phyloP scores from a whole-genome alignment of 495 filamentous ascomycete species.

The Rhypophila decipiens region DNA sequence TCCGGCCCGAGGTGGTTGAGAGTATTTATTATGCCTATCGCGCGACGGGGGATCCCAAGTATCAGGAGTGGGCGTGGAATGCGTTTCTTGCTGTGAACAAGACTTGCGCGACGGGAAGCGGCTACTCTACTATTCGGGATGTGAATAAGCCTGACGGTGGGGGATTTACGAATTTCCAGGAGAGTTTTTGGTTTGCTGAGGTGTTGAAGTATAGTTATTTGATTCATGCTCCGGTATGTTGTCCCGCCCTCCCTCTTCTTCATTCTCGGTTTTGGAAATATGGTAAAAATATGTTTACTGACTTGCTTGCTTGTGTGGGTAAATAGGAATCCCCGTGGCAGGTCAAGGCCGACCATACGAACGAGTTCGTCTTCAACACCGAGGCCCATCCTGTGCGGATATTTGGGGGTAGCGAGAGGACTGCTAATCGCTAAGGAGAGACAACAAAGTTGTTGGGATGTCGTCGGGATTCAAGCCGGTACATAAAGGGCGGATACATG shows the following conservation, averaged over 20 bases:
- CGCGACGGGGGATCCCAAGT: conserved; percentile 63
- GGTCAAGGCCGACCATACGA: conserved; percentile 49
- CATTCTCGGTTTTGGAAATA: neutral
- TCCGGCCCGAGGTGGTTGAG: conserved; percentile 83
- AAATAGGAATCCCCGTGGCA: conserved; percentile 55
- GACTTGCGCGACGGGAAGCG: conserved; percentile 56
- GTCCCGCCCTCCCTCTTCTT: neutral
- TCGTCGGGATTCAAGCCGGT: too few relatives aligned
- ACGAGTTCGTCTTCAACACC: conserved; percentile 75
- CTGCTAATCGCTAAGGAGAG: neutral
- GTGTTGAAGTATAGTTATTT: conserved; percentile 82
- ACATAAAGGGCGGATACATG: too few relatives aligned
- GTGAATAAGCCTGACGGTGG: conserved; percentile 63
- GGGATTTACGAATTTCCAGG: conserved; percentile 60
- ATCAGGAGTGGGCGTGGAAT: conserved; percentile 81
- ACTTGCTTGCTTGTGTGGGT: neutral
- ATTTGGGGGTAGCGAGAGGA: conserved; percentile 1
- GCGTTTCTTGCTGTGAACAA: conserved; percentile 65
- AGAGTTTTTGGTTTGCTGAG: conserved; percentile 89
- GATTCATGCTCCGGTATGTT: conserved; percentile 34
- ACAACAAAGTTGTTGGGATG: too few relatives aligned
- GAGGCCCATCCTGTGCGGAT: conserved; percentile 76
- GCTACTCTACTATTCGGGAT: conserved; percentile 58
- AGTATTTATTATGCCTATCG: conserved; percentile 85
- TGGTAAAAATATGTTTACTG: neutral